Evolutionary conservation across 345 rosid species (phyloP).

Genomic region (Turritis glabra): DNA sequence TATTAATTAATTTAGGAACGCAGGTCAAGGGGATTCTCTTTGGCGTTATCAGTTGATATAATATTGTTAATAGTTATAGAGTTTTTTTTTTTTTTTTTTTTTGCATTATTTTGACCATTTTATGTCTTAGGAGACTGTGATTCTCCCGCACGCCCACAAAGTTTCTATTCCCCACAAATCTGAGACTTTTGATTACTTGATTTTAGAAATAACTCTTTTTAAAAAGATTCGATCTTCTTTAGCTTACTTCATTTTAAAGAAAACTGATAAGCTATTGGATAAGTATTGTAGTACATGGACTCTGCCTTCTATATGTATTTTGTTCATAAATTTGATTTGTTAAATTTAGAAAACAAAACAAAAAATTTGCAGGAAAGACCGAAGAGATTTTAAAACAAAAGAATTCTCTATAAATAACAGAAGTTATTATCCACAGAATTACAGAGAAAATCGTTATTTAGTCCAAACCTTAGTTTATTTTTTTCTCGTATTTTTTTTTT

Average conservation of each 20-base stretch:
- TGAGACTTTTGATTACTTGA: slow-evolving; percentile 14
- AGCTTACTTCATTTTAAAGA: neutral
- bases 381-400: no score
- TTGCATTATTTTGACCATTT: slow-evolving; percentile 41
- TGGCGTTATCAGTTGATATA: slow-evolving; percentile 15
- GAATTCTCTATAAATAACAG: no score
- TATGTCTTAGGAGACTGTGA: slow-evolving; percentile 43
- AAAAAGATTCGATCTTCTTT: slow-evolving; percentile 5
- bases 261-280: neutral
- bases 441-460: no score
- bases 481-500: no score
- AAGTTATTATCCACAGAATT: no score
- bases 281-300: no score
- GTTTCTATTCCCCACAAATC: slow-evolving; percentile 46
- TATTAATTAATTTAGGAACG: slow-evolving; percentile 20
- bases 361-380: no score
- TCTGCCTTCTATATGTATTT: no score
- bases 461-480: no score
- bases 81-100: no score
- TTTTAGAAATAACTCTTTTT: neutral
- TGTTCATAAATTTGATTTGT: no score
- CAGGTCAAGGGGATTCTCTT: slow-evolving; percentile 26
- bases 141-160: slow-evolving; percentile 45
- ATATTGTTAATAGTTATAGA: neutral
- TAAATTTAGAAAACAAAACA: no score